Percentiles rank a stretch among this genome's conserved stretches.
Evolutionary conservation across 441 rosid genomes (phyloP).

Genomic region (Theobroma grandiflorum): DNA sequence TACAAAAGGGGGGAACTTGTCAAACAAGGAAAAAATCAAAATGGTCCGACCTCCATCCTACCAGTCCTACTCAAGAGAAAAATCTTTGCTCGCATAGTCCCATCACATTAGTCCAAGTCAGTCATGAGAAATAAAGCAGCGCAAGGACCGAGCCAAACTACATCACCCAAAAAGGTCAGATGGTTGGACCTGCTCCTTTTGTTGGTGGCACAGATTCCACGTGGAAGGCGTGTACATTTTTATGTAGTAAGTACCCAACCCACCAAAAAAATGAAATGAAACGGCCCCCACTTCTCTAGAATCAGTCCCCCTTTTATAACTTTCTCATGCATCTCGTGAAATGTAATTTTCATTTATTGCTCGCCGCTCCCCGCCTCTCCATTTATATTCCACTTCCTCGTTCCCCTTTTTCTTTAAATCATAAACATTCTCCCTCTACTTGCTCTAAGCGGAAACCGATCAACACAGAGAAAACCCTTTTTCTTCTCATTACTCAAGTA

Average conservation of each 20-base stretch:
- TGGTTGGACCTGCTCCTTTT: not conserved
- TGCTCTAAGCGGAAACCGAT: not conserved
- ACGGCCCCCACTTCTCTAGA: no score
- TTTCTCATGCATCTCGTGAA: conserved; percentile 4
- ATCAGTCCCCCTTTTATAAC: conserved; percentile 15
- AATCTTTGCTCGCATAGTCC: not conserved
- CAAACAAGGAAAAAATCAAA: not conserved
- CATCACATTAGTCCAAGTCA: not conserved
- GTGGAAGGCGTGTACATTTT: conserved; percentile 30
- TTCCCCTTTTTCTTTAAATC: not conserved
- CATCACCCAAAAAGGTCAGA: not conserved
- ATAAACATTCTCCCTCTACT: not conserved
- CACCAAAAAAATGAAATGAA: not conserved
- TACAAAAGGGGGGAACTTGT: not conserved
- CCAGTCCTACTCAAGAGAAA: not conserved
- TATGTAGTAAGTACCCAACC: not conserved
- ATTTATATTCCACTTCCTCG: conserved; percentile 9
- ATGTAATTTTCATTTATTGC: not conserved
- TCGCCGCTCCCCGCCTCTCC: not conserved
- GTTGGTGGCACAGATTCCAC: conserved; percentile 5
- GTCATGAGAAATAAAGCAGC: not conserved
- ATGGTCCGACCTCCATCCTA: not conserved
- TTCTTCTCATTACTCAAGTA: conserved; percentile 18
- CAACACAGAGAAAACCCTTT: not conserved
- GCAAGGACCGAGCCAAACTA: no score